These are phyloP conservation scores for Vaucheria bursata DNA, from an alignment of 352 stramenopile species.

Conservation along the genomic window DNA sequence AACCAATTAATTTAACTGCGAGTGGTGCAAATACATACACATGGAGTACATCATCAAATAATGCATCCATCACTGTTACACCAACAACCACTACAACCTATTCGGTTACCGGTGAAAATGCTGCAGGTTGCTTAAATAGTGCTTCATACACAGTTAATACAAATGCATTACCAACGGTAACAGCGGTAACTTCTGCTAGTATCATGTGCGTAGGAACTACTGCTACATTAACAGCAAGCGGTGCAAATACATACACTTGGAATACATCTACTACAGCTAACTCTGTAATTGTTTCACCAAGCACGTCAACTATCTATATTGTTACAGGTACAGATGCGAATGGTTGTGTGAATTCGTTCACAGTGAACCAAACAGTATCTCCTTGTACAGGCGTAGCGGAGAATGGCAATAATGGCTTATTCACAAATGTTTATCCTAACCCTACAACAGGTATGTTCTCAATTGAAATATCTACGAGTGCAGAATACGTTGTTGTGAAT, in stretches of 20 bases:
- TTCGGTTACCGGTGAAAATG: not conserved
- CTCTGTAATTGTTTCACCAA: not conserved
- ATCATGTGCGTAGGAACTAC: not conserved
- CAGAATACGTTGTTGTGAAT: not conserved
- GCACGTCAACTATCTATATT: not conserved
- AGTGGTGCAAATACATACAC: not conserved
- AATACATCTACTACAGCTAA: not conserved
- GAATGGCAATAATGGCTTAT: no score
- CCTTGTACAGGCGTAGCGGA: not conserved
- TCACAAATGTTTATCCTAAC: not conserved
- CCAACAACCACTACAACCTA: conserved; percentile 1
- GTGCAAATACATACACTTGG: not conserved
- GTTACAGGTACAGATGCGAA: not conserved
- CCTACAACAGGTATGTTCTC: not conserved
- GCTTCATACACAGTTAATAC: not conserved
- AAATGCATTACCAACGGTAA: not conserved
- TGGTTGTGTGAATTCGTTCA: not conserved
- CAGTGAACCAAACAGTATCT: not conserved
- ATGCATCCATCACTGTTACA: not conserved
- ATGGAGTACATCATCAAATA: not conserved
- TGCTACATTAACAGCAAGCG: not conserved
- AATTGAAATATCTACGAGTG: not conserved
- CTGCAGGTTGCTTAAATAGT: not conserved
- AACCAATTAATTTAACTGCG: not conserved
- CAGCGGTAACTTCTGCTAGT: not conserved